Conservation (phyloP, 352 stramenopile species). For the Aphanomyces astaci region DNA sequence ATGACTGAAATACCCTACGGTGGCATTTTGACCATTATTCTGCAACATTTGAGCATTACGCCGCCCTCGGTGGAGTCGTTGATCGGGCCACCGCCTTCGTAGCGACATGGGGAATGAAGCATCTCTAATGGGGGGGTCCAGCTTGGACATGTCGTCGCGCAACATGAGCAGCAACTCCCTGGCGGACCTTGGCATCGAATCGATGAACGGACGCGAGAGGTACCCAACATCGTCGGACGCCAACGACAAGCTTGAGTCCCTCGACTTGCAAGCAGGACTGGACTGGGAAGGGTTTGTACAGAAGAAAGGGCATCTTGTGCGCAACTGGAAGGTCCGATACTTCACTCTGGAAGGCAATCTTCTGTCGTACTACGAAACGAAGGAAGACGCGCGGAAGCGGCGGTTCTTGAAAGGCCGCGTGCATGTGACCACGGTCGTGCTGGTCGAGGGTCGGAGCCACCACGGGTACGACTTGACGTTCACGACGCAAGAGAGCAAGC, state of each 20-base stretch:
- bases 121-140: conserved; percentile 15
- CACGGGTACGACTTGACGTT: conserved; percentile 82
- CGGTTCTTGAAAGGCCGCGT: conserved; percentile 80
- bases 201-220: background rate
- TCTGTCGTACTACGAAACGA: conserved; percentile 85
- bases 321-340: conserved; percentile 84
- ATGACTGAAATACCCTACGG: conserved; percentile 2
- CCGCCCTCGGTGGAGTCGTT: background rate
- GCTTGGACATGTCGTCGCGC: conserved; percentile 21
- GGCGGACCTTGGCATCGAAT: background rate
- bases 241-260: conserved; percentile 66
- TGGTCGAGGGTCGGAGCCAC: conserved; percentile 71
- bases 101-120: conserved; percentile 14
- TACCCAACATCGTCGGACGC: conserved; percentile 12
- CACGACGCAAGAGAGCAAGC: conserved; percentile 74
- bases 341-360: conserved; percentile 83
- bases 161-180: conserved; percentile 21
- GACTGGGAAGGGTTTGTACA: conserved; percentile 88
- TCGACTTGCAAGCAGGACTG: conserved; percentile 70
- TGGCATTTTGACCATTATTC: background rate
- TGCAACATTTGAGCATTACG: conserved; percentile 8
- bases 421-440: conserved; percentile 62
- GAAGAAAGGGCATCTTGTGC: conserved; percentile 79
- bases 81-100: background rate
- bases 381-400: conserved; percentile 79